These are phyloP conservation scores for Venturia pyrina DNA, from an alignment of 2,329 filamentous ascomycete genomes.

Conservation along the genomic window DNA sequence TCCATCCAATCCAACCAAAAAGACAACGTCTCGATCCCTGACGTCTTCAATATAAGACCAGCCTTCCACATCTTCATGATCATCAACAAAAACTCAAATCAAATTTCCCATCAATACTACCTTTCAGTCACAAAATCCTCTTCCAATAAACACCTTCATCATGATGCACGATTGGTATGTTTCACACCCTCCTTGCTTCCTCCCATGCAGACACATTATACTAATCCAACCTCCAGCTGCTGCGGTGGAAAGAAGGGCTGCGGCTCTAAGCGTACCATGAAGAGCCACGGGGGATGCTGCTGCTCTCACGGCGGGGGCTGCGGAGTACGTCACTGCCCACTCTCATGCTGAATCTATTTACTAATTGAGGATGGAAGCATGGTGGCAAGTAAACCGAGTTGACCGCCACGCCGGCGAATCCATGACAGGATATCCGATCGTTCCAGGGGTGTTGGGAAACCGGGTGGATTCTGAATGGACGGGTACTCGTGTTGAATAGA, in stretches of 20 bases:
- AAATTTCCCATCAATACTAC: not conserved
- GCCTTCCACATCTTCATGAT: not conserved
- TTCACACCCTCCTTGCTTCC: not conserved
- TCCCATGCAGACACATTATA: no score
- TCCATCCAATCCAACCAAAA: not conserved
- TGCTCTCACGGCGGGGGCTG: not conserved
- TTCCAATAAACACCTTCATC: not conserved
- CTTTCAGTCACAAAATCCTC: not conserved
- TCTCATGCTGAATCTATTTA: not conserved
- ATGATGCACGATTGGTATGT: not conserved
- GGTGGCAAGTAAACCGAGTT: not conserved
- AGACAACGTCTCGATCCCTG: not conserved
- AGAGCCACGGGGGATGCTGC: not conserved
- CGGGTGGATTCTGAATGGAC: no score
- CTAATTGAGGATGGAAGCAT: not conserved
- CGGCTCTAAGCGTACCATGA: not conserved
- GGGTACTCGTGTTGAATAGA: no score
- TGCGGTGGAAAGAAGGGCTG: not conserved
- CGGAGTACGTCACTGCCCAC: not conserved
- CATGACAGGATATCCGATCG: no score
- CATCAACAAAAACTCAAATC: not conserved
- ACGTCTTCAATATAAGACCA: not conserved
- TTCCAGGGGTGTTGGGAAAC: no score
- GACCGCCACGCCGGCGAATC: no score
- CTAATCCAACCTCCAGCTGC: not conserved